Conservation (phyloP, 257 asterid genomes). For the Solanum bulbocastanum region DNA sequence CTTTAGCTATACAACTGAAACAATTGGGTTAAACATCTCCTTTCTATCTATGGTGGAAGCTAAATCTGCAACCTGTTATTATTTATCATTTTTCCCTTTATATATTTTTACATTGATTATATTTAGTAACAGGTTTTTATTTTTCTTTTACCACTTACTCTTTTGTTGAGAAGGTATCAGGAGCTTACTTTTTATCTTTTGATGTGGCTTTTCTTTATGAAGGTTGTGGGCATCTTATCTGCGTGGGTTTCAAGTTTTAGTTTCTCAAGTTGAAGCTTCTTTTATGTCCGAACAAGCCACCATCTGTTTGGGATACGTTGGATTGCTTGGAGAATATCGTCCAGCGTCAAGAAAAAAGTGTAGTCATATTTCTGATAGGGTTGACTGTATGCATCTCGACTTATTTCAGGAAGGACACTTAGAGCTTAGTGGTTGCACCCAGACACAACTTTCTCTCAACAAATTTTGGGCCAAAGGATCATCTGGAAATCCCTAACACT, state of each 20-base stretch:
- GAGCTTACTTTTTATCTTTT: slow-evolving; percentile 11
- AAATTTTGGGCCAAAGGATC: slow-evolving; percentile 8
- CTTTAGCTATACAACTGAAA: background rate
- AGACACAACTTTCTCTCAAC: slow-evolving; percentile 5
- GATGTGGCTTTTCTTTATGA: slow-evolving; percentile 40
- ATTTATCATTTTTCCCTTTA: background rate
- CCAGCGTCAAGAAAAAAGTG: slow-evolving; percentile 27
- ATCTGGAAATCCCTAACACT: background rate
- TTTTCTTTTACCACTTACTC: background rate
- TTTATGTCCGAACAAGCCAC: slow-evolving; percentile 35
- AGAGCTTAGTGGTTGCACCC: slow-evolving; percentile 12
- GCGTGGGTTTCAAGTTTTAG: background rate
- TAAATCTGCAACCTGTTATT: background rate
- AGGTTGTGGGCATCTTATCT: background rate
- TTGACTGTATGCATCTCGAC: slow-evolving; percentile 29
- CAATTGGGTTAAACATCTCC: background rate
- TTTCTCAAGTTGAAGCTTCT: slow-evolving; percentile 3
- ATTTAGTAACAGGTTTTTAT: background rate
- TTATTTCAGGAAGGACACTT: slow-evolving; percentile 4
- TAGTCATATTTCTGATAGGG: slow-evolving; percentile 1
- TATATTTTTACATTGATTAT: background rate
- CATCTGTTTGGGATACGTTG: slow-evolving; percentile 18
- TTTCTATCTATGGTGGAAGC: background rate
- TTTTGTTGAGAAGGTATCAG: background rate
- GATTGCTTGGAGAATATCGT: slow-evolving; percentile 31